Evolutionary conservation across 2,329 filamentous ascomycete genomes (phyloP).

Genomic region (Aspergillus candidus): DNA sequence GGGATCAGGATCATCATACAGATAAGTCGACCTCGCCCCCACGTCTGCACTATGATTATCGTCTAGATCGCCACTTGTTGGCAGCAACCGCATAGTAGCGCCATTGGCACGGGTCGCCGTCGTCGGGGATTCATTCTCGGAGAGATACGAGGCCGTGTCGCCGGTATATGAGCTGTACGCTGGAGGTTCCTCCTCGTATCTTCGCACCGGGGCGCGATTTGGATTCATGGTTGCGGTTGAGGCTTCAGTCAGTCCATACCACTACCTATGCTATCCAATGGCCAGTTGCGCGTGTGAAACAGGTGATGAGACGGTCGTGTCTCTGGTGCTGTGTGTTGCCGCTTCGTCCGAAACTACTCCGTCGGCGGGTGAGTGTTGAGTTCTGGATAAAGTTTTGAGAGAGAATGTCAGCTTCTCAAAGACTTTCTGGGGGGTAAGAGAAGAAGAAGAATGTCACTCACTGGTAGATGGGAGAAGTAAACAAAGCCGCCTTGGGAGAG

Average conservation of each 20-base stretch:
- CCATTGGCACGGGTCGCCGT: slow-evolving; percentile 26
- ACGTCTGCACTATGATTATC: slow-evolving; percentile 24
- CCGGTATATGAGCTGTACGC: slow-evolving; percentile 29
- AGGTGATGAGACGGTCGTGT: no score
- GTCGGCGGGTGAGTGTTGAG: no score
- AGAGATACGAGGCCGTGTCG: slow-evolving; percentile 26
- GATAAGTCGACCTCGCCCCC: slow-evolving; percentile 22
- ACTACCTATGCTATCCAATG: no score
- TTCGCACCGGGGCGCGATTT: slow-evolving; percentile 19
- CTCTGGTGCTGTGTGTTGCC: no score
- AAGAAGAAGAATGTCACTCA: slow-evolving; percentile 1
- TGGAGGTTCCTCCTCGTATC: slow-evolving; percentile 40
- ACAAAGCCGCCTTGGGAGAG: no score
- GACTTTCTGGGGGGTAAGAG: background rate
- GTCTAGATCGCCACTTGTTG: slow-evolving; percentile 34
- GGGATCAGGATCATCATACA: slow-evolving; percentile 21
- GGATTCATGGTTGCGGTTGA: slow-evolving; percentile 13
- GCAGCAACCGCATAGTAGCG: slow-evolving; percentile 42
- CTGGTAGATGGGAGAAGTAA: background rate
- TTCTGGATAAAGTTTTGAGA: background rate
- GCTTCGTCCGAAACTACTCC: no score
- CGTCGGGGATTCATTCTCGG: slow-evolving; percentile 25
- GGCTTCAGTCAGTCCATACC: background rate
- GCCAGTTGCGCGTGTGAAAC: no score
- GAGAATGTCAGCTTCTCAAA: slow-evolving; percentile 1